Percentiles rank a stretch among this genome's conserved stretches.
Evolutionary conservation across 2,329 filamentous ascomycete genomes (phyloP).

Genomic region (Penicillium sp.): DNA sequence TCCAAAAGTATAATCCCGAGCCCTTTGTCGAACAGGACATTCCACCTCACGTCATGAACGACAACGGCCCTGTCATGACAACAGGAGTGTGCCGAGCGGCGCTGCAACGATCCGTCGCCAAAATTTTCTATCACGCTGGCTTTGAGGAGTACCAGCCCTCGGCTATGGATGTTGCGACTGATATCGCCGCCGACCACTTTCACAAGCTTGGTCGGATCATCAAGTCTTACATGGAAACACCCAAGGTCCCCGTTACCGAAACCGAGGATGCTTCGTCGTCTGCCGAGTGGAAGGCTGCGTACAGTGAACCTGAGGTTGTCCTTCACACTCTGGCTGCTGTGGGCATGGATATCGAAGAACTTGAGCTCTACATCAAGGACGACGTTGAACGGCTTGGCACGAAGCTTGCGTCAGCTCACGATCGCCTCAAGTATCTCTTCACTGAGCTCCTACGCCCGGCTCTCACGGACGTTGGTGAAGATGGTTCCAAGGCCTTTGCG

Average conservation of each 20-base stretch:
- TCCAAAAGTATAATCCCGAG: slow-evolving; percentile 91
- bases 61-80: slow-evolving; percentile 86
- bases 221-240: slow-evolving; percentile 81
- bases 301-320: slow-evolving; percentile 82
- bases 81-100: slow-evolving; percentile 81
- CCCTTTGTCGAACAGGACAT: slow-evolving; percentile 87
- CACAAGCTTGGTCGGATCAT: slow-evolving; percentile 80
- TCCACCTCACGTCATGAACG: slow-evolving; percentile 85
- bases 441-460: slow-evolving; percentile 93
- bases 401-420: slow-evolving; percentile 84
- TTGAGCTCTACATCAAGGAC: slow-evolving; percentile 89
- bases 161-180: slow-evolving; percentile 86
- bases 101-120: slow-evolving; percentile 86
- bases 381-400: slow-evolving; percentile 85
- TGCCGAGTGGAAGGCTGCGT: slow-evolving; percentile 67
- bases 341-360: slow-evolving; percentile 77
- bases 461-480: slow-evolving; percentile 76
- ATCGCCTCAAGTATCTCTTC: slow-evolving; percentile 91
- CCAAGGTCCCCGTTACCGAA: slow-evolving; percentile 68
- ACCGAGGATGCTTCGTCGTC: slow-evolving; percentile 47
- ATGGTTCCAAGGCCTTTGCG: slow-evolving; percentile 90
- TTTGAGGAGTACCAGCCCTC: slow-evolving; percentile 98
- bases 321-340: slow-evolving; percentile 85
- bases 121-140: slow-evolving; percentile 93
- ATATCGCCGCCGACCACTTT: slow-evolving; percentile 89